Percentiles rank a stretch among this genome's conserved stretches.
These are phyloP conservation scores for Arabis hirsuta DNA, from an alignment of 345 rosid genomes.

Conservation along the genomic window DNA sequence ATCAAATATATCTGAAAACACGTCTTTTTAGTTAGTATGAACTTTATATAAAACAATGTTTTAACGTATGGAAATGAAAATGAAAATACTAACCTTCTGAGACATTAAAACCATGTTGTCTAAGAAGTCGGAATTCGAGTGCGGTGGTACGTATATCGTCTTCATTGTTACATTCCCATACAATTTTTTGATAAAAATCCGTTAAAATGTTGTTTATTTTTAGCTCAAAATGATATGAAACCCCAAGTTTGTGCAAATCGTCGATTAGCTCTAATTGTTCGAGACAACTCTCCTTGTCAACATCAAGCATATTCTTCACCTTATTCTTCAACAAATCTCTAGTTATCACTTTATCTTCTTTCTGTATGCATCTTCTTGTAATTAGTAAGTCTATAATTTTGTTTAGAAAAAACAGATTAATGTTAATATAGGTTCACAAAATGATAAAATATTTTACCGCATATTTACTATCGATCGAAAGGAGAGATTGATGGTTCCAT, in stretches of 20 bases:
- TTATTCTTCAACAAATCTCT: constrained; percentile 22
- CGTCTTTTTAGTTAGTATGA: background rate
- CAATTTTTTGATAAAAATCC: constrained; percentile 2
- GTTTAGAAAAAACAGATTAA: background rate
- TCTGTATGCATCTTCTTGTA: constrained; percentile 10
- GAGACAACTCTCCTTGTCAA: background rate
- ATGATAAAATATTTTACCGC: constrained; percentile 17
- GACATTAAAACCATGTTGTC: constrained; percentile 42
- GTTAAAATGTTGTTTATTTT: constrained; percentile 37
- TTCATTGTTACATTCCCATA: background rate
- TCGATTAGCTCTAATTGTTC: constrained; percentile 27
- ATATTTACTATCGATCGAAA: constrained; percentile 20
- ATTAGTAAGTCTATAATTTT: background rate
- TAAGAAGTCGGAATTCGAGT: constrained; percentile 43
- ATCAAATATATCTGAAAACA: constrained; percentile 41
- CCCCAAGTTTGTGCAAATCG: constrained; percentile 38
- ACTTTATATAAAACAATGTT: background rate
- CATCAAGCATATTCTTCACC: constrained; percentile 26
- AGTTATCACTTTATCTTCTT: background rate
- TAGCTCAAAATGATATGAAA: constrained; percentile 50
- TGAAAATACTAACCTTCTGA: constrained; percentile 32
- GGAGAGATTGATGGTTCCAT: constrained; percentile 34
- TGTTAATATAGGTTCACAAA: background rate
- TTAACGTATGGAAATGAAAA: background rate
- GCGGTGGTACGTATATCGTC: constrained; percentile 15